These are phyloP conservation scores for Prunus mume DNA, from an alignment of 306 rosid species.

Conservation along the genomic window DNA sequence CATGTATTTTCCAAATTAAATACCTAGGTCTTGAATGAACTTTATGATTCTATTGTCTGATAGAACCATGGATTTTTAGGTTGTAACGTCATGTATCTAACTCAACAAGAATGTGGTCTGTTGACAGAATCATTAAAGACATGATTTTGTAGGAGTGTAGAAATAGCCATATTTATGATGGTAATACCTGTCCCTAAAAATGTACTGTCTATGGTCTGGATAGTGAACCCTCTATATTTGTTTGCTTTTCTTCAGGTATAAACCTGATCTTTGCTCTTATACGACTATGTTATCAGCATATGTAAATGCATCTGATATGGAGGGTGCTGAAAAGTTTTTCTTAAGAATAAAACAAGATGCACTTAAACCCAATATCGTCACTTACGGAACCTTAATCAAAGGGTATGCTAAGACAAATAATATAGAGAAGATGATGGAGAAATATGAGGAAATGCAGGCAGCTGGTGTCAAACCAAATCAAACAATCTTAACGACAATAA, in stretches of 20 bases:
- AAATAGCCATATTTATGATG: not conserved
- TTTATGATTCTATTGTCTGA: not conserved
- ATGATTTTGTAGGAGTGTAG: not conserved
- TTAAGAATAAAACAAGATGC: constrained; percentile 71
- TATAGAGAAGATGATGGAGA: constrained; percentile 63
- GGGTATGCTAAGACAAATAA: constrained; percentile 75
- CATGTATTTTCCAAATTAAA: not conserved
- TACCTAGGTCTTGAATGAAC: not conserved
- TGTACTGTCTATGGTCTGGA: not conserved
- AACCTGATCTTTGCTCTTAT: constrained; percentile 82
- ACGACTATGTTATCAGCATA: constrained; percentile 91
- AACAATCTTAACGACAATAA: constrained; percentile 69
- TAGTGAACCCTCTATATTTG: not conserved
- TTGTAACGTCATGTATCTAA: not conserved
- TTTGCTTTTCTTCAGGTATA: constrained; percentile 47
- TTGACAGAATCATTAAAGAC: not conserved
- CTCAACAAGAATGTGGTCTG: not conserved
- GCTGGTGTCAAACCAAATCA: constrained; percentile 61
- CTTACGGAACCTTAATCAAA: constrained; percentile 76
- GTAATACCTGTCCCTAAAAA: not conserved
- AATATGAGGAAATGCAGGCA: constrained; percentile 69
- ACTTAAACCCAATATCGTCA: constrained; percentile 71
- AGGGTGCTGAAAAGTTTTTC: constrained; percentile 84
- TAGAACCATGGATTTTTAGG: not conserved
- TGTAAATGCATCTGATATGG: constrained; percentile 86